Percentiles rank a stretch among this genome's conserved stretches.
These are phyloP conservation scores for Lactarius quietus DNA, from an alignment of 768 basidiomycete species.

Conservation along the genomic window DNA sequence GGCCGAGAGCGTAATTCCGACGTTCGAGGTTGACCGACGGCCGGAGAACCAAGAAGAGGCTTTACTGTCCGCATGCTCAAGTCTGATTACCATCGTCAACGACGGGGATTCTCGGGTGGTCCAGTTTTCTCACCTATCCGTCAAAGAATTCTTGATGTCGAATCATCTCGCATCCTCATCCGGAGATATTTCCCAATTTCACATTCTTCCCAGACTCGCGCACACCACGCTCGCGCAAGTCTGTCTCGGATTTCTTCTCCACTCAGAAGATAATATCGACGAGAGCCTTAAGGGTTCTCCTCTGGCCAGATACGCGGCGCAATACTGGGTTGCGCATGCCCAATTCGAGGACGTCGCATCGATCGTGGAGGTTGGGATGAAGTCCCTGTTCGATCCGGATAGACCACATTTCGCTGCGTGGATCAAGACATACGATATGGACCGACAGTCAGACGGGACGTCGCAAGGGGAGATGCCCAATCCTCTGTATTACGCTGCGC, in stretches of 20 bases:
- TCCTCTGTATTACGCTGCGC: slow-evolving; percentile 1
- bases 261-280: not conserved
- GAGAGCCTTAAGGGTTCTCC: not conserved
- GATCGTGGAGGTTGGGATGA: not conserved
- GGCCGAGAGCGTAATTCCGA: not conserved
- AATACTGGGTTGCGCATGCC: not conserved
- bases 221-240: not conserved
- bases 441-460: not conserved
- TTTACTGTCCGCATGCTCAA: not conserved
- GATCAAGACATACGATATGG: slow-evolving; percentile 7
- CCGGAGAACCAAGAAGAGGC: not conserved
- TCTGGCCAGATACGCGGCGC: not conserved
- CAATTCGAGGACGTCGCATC: slow-evolving; percentile 1
- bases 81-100: not conserved
- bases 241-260: slow-evolving; percentile 1
- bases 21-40: not conserved
- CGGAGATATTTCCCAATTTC: not conserved
- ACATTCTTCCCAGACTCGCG: not conserved
- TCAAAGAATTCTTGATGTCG: not conserved
- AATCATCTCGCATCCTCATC: not conserved
- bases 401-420: slow-evolving; percentile 3
- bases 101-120: not conserved
- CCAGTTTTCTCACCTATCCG: not conserved
- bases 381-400: slow-evolving; percentile 3
- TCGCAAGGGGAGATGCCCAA: not conserved